phyloP scores from a whole-genome alignment of 2,329 filamentous ascomycete species.

The Ceratocystiopsis minuta region DNA sequence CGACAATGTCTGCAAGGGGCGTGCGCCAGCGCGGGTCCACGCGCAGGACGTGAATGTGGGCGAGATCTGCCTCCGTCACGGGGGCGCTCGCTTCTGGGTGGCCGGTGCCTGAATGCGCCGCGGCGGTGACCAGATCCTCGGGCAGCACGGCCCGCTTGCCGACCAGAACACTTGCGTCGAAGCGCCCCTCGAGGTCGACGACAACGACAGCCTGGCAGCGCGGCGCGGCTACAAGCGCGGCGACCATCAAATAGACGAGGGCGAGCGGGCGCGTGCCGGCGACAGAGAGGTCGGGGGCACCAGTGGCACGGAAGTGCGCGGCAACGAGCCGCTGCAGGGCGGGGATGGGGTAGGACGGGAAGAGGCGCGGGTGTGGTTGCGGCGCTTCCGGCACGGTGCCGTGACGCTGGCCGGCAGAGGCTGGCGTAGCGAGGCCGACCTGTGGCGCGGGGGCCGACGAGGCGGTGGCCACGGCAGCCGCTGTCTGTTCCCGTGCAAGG shows the following conservation, averaged over 20 bases:
- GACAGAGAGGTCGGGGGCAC: constrained; percentile 28
- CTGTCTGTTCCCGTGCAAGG: too few relatives aligned
- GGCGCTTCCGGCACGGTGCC: neutral
- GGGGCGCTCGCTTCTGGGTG: neutral
- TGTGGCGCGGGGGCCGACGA: too few relatives aligned
- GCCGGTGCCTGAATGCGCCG: too few relatives aligned
- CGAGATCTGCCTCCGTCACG: constrained; percentile 19
- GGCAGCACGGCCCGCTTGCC: too few relatives aligned
- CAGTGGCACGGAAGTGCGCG: constrained; percentile 29
- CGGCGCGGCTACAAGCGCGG: constrained; percentile 29
- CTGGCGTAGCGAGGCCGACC: neutral
- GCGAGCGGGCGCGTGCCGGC: constrained; percentile 31
- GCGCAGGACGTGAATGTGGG: constrained; percentile 32
- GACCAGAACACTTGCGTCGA: constrained; percentile 22
- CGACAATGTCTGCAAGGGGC: constrained; percentile 17
- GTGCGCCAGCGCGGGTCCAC: constrained; percentile 16
- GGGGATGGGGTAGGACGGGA: constrained; percentile 19
- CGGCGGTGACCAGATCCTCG: too few relatives aligned
- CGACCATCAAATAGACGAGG: constrained; percentile 37
- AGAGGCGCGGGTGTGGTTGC: constrained; percentile 6
- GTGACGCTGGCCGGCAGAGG: constrained; percentile 1
- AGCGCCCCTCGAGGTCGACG: constrained; percentile 35
- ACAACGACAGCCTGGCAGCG: constrained; percentile 31
- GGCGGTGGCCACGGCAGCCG: neutral
- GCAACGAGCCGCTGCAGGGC: constrained; percentile 28